Conservation (phyloP, 768 basidiomycete species). For the Amanita pallidorosea region DNA sequence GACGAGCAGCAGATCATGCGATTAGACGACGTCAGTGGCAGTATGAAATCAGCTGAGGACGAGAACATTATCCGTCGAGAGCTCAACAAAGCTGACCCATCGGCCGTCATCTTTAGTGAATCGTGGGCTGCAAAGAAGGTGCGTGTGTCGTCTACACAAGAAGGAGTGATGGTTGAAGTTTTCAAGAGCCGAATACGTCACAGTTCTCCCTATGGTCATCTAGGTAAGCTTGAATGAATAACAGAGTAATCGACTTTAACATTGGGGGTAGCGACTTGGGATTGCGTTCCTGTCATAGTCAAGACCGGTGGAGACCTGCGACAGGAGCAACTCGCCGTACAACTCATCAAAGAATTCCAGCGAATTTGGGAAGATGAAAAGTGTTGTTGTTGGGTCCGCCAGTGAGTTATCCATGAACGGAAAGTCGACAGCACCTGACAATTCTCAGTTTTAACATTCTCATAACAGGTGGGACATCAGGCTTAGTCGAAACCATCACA, state of each 20-base stretch:
- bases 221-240: slow-evolving; percentile 38
- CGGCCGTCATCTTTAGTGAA: slow-evolving; percentile 91
- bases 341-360: slow-evolving; percentile 88
- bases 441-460: slow-evolving; percentile 80
- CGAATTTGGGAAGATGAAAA: slow-evolving; percentile 93
- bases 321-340: slow-evolving; percentile 95
- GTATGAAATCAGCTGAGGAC: slow-evolving; percentile 71
- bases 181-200: slow-evolving; percentile 79
- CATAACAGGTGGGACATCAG: slow-evolving; percentile 88
- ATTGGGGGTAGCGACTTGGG: slow-evolving; percentile 49
- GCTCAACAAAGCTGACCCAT: slow-evolving; percentile 91
- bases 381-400: slow-evolving; percentile 88
- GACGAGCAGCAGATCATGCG: slow-evolving; percentile 58
- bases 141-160: slow-evolving; percentile 6
- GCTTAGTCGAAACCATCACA: slow-evolving; percentile 95
- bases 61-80: slow-evolving; percentile 90
- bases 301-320: slow-evolving; percentile 96
- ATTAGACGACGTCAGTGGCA: slow-evolving; percentile 37
- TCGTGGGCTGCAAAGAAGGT: slow-evolving; percentile 94
- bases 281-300: slow-evolving; percentile 94
- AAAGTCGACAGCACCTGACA: background rate
- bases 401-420: slow-evolving; percentile 34
- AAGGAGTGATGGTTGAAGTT: background rate
- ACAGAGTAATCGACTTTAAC: background rate
- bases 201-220: slow-evolving; percentile 90